These are phyloP conservation scores for Diutina catenulata DNA, from an alignment of 1,139 yeast genomes.

Conservation along the genomic window DNA sequence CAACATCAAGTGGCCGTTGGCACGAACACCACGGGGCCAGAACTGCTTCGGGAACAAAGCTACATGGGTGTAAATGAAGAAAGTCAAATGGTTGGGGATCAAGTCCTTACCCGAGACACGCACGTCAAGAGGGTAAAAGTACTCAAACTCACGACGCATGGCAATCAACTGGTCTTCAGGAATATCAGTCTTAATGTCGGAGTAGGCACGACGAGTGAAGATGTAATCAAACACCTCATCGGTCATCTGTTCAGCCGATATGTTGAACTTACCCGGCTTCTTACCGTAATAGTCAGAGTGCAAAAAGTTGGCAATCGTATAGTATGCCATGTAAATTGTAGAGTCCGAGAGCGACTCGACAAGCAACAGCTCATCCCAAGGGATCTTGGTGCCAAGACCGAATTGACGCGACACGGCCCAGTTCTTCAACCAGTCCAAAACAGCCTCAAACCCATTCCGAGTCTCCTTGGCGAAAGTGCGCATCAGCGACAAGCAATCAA, in stretches of 20 bases:
- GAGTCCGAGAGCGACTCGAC: constrained; percentile 96
- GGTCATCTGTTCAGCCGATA: constrained; percentile 77
- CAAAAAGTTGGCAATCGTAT: constrained; percentile 78
- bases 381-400: constrained; percentile 91
- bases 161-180: constrained; percentile 55
- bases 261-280: constrained; percentile 58
- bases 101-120: constrained; percentile 94
- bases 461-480: constrained; percentile 78
- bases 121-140: constrained; percentile 86
- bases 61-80: constrained; percentile 85
- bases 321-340: constrained; percentile 91
- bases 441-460: constrained; percentile 87
- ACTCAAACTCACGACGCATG: constrained; percentile 89
- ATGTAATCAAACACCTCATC: constrained; percentile 90
- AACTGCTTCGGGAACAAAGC: constrained; percentile 81
- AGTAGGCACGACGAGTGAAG: constrained; percentile 54
- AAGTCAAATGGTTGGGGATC: constrained; percentile 94
- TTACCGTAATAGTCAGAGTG: constrained; percentile 83
- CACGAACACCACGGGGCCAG: constrained; percentile 95
- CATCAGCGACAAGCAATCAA: constrained; percentile 69
- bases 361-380: constrained; percentile 93
- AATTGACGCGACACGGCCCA: constrained; percentile 98
- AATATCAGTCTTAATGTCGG: constrained; percentile 41
- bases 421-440: constrained; percentile 90
- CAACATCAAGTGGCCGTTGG: constrained; percentile 89